Base-by-base conservation (phyloP, 176 grass and related monocot species). In the Eleusine indica region DNA sequence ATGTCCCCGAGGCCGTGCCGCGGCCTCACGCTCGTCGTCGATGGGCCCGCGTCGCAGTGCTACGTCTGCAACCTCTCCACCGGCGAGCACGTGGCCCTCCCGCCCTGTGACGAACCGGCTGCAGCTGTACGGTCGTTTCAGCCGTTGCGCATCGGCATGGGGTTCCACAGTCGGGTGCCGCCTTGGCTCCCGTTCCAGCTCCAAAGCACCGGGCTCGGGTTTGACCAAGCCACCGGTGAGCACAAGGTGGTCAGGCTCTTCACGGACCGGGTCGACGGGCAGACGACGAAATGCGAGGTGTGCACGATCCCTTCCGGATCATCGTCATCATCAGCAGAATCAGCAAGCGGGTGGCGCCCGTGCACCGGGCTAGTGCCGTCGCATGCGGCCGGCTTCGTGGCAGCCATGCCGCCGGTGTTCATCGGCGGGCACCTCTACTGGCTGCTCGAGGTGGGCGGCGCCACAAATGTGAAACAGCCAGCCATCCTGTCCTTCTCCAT, bases 231-330 rank as follows among this genome's bases (percentile, higher is more conserved):
- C 1, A 48, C 51, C 39, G 65, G 83, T 16, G 12, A 70, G 39
- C 83, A 77, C 74, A 85, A 85, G 65, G 74, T 77, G 25, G 74
- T 77, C 12, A 77, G 83, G 65, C 83, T 85, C 74, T 85, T 62
- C 83, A 70, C 22, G 22, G 67, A 8, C 18, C 43, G 3, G 1
- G 4, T 9, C 44, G 1, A 21, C 4, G 64, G 65, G 4, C 6
- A 48, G 39, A 28, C 44, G 41, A 18, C 6, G 44, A 68, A 2
- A 25, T 85, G 83, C 51, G 74, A 77, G 74, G 83, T 77, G 66
- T 77, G 51, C 44, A 2, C 7, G 7, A 9, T 46, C 44, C 44
- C 44, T 6, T 46, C 7, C 7, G 41, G 41, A 7, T 43, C 41
- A 4, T 43, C 6, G 41, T 43, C 41, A 46, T 1, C 7, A 9